Evolutionary conservation across 208 protist genomes (phyloP), one percentile per base, ranked within the genome.

Genomic region (Leishmania martiniquensis): DNA sequence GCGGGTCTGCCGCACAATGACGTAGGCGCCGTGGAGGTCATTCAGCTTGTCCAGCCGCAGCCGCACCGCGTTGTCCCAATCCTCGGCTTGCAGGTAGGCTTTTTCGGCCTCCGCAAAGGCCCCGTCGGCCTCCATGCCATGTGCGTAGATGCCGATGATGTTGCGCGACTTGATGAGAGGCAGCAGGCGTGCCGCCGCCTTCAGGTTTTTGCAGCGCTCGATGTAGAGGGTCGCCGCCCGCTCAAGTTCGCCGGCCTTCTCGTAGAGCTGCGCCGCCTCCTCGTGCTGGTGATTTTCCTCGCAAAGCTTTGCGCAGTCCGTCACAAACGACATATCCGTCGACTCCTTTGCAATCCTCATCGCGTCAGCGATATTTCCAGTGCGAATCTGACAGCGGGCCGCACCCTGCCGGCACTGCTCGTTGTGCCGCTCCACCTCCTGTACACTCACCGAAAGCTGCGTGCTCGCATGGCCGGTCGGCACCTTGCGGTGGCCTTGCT

Each of bases 1-100:
- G 55, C 95, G 84, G 0, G 97, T 97, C 76, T 97, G 87, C 44
- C 97, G 96, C 10, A 99, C 98, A 82, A 99, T 90, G 5, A 95
- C 79, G 76, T 99, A 99, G n/a, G 98, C 98, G 44, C 96, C 93
- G 71, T 97, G 87, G 0, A 98, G 88, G 79, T 99, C 96, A 80
- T 97, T 97, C 55, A 98, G 84, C 78, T 98, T 95, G 68, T 98
- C 92, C 25, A 99, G 91, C 81, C 97, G 97, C 60, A 99, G 83
- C 67, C 98, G 95, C 73, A 99, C 97, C 9, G 99, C 98, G 75
- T 96, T 98, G 75, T 98, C 97, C 85, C 96, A 94, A 84, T 99
- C 98, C 82, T 98, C 96, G 7, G 97, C 98, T 75, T 93, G 90
- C 65, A 87, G 82, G 86, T 98, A 99, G 3, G 98, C 96, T 74